phyloP scores from a whole-genome alignment of 2,329 filamentous ascomycete species.

The Aspergillus tanneri region DNA sequence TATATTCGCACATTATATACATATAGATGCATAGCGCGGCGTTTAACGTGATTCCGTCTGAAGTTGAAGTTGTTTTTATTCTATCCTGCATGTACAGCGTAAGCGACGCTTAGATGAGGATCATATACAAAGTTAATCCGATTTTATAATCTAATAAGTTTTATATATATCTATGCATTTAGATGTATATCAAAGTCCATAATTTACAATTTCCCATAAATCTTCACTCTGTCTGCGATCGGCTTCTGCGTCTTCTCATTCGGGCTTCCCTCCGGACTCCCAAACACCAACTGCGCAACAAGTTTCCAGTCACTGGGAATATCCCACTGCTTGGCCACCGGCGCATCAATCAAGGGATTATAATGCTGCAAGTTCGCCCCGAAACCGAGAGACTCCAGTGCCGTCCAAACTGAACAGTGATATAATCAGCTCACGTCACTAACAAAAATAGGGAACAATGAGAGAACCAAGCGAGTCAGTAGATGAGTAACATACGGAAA shows the following conservation, averaged over 20 bases:
- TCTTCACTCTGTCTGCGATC: constrained; percentile 66
- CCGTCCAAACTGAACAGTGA: constrained; percentile 74
- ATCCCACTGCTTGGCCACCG: constrained; percentile 67
- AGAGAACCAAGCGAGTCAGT: background rate
- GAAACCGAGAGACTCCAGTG: constrained; percentile 77
- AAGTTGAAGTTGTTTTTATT: background rate
- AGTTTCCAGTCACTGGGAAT: constrained; percentile 73
- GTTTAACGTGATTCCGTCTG: too few relatives aligned
- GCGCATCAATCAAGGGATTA: constrained; percentile 78
- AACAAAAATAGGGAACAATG: background rate
- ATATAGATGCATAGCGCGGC: constrained; percentile 3
- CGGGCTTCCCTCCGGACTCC: constrained; percentile 55
- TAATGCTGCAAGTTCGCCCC: constrained; percentile 92
- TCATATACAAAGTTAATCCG: too few relatives aligned
- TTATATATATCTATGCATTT: background rate
- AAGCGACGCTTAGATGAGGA: too few relatives aligned
- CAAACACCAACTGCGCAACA: constrained; percentile 82
- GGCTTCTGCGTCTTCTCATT: constrained; percentile 65
- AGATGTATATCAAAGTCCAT: background rate
- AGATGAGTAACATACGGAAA: constrained; percentile 44
- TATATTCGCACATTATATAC: background rate
- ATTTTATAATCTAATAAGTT: too few relatives aligned
- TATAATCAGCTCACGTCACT: background rate
- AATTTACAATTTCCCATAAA: constrained; percentile 47
- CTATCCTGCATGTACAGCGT: too few relatives aligned